Percentiles rank a stretch among this genome's conserved stretches.
Evolutionary conservation across 257 asterid species (phyloP).

Genomic region (Solanum medicagineum): DNA sequence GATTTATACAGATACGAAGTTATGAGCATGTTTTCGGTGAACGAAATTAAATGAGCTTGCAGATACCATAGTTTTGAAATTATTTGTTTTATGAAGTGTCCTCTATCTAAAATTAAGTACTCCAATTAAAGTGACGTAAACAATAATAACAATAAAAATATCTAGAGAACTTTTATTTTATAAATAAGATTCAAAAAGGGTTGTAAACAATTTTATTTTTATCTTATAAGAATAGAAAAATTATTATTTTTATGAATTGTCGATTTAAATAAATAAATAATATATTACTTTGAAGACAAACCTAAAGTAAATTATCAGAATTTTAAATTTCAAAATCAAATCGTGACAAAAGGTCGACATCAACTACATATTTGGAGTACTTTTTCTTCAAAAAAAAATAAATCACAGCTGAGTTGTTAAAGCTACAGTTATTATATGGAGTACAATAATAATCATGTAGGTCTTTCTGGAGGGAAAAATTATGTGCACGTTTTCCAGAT

Average conservation of each 20-base stretch:
- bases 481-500: neutral
- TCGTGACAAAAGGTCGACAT: neutral
- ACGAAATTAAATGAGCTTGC: neutral
- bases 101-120: neutral
- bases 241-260: accelerated
- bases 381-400: neutral
- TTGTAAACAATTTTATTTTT: neutral
- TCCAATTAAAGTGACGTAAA: neutral
- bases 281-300: neutral
- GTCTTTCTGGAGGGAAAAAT: neutral
- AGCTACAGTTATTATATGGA: neutral
- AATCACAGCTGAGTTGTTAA: neutral
- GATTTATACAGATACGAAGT: neutral
- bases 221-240: no score
- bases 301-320: neutral
- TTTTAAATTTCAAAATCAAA: neutral
- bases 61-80: neutral
- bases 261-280: accelerated
- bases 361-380: neutral
- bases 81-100: neutral
- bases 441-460: neutral
- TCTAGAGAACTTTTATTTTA: no score
- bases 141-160: neutral
- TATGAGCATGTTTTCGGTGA: neutral
- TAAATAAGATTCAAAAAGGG: accelerated